Percentiles rank a stretch among this genome's conserved stretches.
Conservation (phyloP, 1,139 yeast species). For the Spencermartinsiella ligniputridi region DNA sequence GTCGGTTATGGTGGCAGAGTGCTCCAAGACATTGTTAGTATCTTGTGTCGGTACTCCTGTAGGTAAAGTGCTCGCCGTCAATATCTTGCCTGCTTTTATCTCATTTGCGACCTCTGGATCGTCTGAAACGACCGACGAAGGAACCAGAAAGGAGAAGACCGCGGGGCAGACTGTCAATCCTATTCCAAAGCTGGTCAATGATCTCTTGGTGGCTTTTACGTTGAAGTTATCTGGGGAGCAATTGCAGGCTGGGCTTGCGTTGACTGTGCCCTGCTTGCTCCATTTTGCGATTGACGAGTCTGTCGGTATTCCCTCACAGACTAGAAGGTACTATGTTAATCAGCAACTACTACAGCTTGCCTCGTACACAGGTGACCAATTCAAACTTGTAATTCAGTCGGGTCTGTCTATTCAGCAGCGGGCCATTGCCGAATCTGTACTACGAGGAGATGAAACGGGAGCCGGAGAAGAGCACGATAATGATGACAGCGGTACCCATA, state of each 20-base stretch:
- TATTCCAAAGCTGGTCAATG: slow-evolving; percentile 44
- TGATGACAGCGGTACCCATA: slow-evolving; percentile 23
- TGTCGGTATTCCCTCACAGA: slow-evolving; percentile 22
- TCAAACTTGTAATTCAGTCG: slow-evolving; percentile 47
- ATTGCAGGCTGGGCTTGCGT: slow-evolving; percentile 36
- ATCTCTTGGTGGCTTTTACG: slow-evolving; percentile 48
- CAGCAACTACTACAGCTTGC: slow-evolving; percentile 51
- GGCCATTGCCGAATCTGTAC: slow-evolving; percentile 22
- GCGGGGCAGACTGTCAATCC: slow-evolving; percentile 10
- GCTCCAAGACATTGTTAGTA: slow-evolving; percentile 53
- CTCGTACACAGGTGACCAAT: slow-evolving; percentile 44
- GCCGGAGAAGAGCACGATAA: slow-evolving; percentile 10
- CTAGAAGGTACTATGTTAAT: slow-evolving; percentile 43
- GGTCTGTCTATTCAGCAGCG: slow-evolving; percentile 28
- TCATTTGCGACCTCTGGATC: slow-evolving; percentile 24
- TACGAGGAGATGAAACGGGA: slow-evolving; percentile 18
- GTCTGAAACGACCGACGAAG: slow-evolving; percentile 18
- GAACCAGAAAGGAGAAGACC: slow-evolving; percentile 11
- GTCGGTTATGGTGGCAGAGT: slow-evolving; percentile 49
- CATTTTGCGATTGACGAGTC: slow-evolving; percentile 35
- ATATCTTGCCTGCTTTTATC: slow-evolving; percentile 41
- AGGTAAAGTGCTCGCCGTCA: slow-evolving; percentile 29
- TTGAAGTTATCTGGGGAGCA: slow-evolving; percentile 36
- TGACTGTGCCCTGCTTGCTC: slow-evolving; percentile 50
- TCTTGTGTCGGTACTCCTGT: slow-evolving; percentile 33